A percentile compares a stretch with the other conserved stretches of the same genome.
phyloP scores from a whole-genome alignment of 2,329 filamentous ascomycete genomes.

The Ciborinia camelliae region DNA sequence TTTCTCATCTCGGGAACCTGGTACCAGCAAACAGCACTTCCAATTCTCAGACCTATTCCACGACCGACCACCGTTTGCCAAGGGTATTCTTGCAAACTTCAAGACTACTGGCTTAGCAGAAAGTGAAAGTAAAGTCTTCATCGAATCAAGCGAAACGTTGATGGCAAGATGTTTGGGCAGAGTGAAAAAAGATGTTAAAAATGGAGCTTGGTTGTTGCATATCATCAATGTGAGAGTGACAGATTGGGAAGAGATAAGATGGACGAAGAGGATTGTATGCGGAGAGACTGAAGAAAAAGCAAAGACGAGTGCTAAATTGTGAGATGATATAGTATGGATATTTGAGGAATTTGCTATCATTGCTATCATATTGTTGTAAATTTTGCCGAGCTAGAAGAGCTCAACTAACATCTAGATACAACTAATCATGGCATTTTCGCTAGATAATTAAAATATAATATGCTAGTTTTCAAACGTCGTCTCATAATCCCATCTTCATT shows the following conservation, averaged over 20 bases:
- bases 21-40: constrained; percentile 55
- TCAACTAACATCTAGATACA: constrained; percentile 30
- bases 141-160: constrained; percentile 36
- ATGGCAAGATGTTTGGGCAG: constrained; percentile 49
- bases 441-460: neutral
- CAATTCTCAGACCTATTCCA: constrained; percentile 62
- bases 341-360: constrained; percentile 23
- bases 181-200: constrained; percentile 44
- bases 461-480: neutral
- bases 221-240: constrained; percentile 51
- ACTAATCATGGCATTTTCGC: constrained; percentile 19
- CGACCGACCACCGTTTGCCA: constrained; percentile 52
- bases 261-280: constrained; percentile 46
- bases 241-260: constrained; percentile 52
- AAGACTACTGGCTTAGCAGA: constrained; percentile 45
- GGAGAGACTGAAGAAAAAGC: constrained; percentile 24
- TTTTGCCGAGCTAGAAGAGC: constrained; percentile 19
- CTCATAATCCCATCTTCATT: neutral
- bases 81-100: constrained; percentile 47
- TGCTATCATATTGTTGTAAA: constrained; percentile 26
- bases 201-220: constrained; percentile 41
- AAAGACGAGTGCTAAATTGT: constrained; percentile 6
- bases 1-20: constrained; percentile 53
- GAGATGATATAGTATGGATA: constrained; percentile 14
- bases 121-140: constrained; percentile 44